phyloP scores from a whole-genome alignment of 192 early-diverging fungal species.

The Backusella psychrophila region DNA sequence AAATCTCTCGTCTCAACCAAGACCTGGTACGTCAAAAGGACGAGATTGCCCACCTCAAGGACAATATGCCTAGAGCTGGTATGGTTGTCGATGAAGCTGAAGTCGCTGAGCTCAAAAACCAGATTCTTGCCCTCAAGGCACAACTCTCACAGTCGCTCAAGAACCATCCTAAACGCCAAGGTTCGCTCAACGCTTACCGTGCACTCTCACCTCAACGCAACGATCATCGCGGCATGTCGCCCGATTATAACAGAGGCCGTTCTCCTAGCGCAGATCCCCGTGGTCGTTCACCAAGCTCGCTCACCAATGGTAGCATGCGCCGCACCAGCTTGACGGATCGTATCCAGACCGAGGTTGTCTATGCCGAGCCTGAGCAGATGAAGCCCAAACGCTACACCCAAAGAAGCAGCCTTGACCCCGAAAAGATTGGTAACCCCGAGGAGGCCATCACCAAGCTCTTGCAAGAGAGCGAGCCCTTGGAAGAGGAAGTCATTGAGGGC shows the following conservation, averaged over 20 bases:
- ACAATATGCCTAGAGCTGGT: constrained; percentile 7
- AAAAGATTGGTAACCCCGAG: constrained; percentile 33
- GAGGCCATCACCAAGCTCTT: constrained; percentile 41
- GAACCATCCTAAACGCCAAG: constrained; percentile 34
- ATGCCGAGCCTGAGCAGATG: constrained; percentile 24
- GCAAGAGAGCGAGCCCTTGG: constrained; percentile 56
- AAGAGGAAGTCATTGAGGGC: constrained; percentile 82
- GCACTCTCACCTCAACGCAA: constrained; percentile 14
- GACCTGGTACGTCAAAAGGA: constrained; percentile 59
- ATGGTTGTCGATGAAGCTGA: constrained; percentile 54
- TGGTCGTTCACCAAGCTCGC: background rate
- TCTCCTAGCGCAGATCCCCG: constrained; percentile 43
- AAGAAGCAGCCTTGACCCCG: constrained; percentile 10
- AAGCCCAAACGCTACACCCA: background rate
- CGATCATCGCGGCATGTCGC: constrained; percentile 14
- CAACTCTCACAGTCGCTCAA: constrained; percentile 69
- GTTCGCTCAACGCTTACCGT: constrained; percentile 14
- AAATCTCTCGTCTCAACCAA: constrained; percentile 56
- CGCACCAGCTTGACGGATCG: constrained; percentile 23
- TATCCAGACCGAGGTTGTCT: background rate
- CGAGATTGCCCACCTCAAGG: constrained; percentile 59
- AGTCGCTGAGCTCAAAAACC: constrained; percentile 67
- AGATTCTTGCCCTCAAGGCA: constrained; percentile 68
- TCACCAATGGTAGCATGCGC: background rate
- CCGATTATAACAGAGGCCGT: constrained; percentile 28